phyloP scores from a whole-genome alignment of 1,284 basidiomycete genomes.

The Pholiota adiposa region DNA sequence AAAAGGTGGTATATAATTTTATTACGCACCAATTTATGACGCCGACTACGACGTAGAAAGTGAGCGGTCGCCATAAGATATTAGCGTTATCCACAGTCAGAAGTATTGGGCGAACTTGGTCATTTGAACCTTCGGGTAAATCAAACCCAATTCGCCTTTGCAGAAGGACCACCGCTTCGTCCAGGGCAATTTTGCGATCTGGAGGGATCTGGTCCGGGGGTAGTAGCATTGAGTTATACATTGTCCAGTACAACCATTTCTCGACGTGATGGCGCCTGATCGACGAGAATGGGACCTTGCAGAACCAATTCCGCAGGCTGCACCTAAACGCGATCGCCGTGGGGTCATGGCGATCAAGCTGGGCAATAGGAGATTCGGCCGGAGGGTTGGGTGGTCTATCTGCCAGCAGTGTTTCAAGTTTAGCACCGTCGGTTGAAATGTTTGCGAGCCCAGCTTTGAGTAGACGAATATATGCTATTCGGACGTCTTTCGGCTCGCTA shows the following conservation, averaged over 20 bases:
- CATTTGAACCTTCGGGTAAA: constrained; percentile 68
- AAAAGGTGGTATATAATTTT: constrained; percentile 44
- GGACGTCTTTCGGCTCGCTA: constrained; percentile 57
- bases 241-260: constrained; percentile 86
- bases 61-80: constrained; percentile 70
- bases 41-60: constrained; percentile 70
- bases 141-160: constrained; percentile 74
- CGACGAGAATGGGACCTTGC: constrained; percentile 73
- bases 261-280: constrained; percentile 69
- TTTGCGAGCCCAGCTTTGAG: constrained; percentile 67
- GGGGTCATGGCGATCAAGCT: constrained; percentile 65
- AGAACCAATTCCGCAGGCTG: constrained; percentile 76
- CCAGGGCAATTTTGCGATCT: constrained; percentile 53
- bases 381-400: constrained; percentile 60
- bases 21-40: constrained; percentile 56
- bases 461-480: constrained; percentile 50
- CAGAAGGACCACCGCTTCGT: constrained; percentile 63
- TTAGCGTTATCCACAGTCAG: constrained; percentile 83
- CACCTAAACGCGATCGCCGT: constrained; percentile 80
- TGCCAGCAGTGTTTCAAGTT: constrained; percentile 57
- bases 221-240: constrained; percentile 71
- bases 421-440: constrained; percentile 53
- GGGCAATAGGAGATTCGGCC: constrained; percentile 53
- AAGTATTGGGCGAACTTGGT: constrained; percentile 61
- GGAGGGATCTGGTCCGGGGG: constrained; percentile 48